Base-by-base conservation (phyloP, 2,329 filamentous ascomycete genomes). In the Curvularia sp. region DNA sequence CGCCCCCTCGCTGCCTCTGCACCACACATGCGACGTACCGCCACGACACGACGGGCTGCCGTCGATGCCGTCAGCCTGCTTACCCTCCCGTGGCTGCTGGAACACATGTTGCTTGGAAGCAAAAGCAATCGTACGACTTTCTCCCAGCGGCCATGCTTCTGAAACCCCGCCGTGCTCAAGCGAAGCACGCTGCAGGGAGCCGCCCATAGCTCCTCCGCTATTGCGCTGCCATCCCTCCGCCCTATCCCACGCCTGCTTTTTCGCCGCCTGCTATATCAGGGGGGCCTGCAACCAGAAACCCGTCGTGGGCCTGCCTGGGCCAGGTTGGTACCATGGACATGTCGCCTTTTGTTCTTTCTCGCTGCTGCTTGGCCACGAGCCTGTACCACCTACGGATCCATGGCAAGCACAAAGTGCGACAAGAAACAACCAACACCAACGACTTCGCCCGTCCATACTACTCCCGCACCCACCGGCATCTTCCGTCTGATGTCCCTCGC, bases 111-210 rank as follows among this genome's bases (percentile, higher is more conserved):
- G 55, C 55, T 18, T 58, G 50, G 30, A 30, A 44, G 35, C 38
- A 44, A 35, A 58, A 31, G 30, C 46, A 28, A 54, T 58, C 55
- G 46, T 54, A 58, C 46, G 55, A 58, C 53, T 58, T 48, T 35
- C 43, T n/a, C 28, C 30, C 43, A 49, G 50, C 50, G 54, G 44
- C 55, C 18, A 42, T 49, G 33, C 44, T 44, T 55, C 47, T 58
- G 57, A 59, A 59, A 59, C 57, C 48, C 57, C 43, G 33, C 57
- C n/a, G 33, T 41, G 41, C 42, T 56, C 53, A 57, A 56, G 53
- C 57, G 48, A 56, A 39, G 49, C 43, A 42, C 43, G n/a, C 57
- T 59, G 57, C 57, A 59, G 57, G 57, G 57, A 52, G 57, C 57
- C 57, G 57, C 57, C 54, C 46, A 59, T 59, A 35, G 52, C 31